Base-by-base conservation (phyloP, 2,329 filamentous ascomycete genomes). In the Lojkania enalia region DNA sequence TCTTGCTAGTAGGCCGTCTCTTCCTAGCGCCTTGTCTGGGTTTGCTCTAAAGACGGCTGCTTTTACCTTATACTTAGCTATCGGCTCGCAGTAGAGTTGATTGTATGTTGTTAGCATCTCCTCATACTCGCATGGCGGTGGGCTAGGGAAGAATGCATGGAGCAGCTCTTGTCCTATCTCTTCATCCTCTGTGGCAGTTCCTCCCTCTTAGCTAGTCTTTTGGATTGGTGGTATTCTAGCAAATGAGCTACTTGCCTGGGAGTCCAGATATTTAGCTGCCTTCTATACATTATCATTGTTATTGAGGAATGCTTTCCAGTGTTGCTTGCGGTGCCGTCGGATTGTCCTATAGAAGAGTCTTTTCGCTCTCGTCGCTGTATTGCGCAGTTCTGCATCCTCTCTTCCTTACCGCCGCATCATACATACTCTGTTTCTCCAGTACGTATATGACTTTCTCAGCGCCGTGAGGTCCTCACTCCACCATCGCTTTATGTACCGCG, bases 131-230 rank as follows among this genome's bases (percentile, higher is more conserved):
- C 40, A 51, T 25, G 18, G 21, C 20, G 32, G 45, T 25, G 40
- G 42, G 40, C 32, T 11, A 21, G 42, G 48, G 39, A 54, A 54
- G 45, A 51, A 54, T 25, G 44, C 48, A 44, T 18, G 36, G n/a
- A 54, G 45, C 43, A 54, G 48, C 39, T 54, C 42, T 15, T 42
- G 20, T 44, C n/a, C 42, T 13, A 54, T 51, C 14, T 54, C 42
- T 29, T 49, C 7, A 27, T 54, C 45, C 40, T 54, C 46, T n/a
- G 39, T 52, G 25, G 19, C 37, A 18, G 37, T 23, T 45, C 39
- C 36, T n/a, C 40, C 45, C 37, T 48, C 39, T 15, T 38, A 33
- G 16, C 30, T 19, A 9, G 40, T 31, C 31, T 42, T 42, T 27
- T 46, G 23, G 19, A 40, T 40, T 14, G 35, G 19, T 3, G 36